phyloP scores from a whole-genome alignment of 768 basidiomycete genomes.

The Termitomyces sp. region DNA sequence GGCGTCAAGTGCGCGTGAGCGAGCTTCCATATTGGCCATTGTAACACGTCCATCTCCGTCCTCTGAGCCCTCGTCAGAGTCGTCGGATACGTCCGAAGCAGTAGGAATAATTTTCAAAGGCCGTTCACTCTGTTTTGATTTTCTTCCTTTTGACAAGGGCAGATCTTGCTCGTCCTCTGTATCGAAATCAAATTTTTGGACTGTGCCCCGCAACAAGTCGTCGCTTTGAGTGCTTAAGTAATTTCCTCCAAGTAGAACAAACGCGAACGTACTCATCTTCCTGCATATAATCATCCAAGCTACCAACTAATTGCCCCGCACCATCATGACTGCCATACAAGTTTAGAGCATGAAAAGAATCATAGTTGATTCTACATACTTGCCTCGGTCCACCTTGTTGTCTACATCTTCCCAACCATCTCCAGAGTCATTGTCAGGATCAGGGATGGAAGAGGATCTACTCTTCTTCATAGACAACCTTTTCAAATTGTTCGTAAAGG shows the following conservation, averaged over 20 bases:
- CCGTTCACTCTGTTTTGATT: constrained; percentile 47
- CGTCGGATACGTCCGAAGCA: constrained; percentile 44
- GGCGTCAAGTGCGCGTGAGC: constrained; percentile 72
- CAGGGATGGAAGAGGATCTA: constrained; percentile 15
- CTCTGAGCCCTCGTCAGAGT: constrained; percentile 41
- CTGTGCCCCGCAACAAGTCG: constrained; percentile 42
- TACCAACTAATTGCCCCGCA: constrained; percentile 31
- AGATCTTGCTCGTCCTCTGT: constrained; percentile 50
- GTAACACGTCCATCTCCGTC: constrained; percentile 54
- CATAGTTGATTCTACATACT: constrained; percentile 4
- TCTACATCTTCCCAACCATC: constrained; percentile 64
- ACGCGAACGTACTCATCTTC: constrained; percentile 35
- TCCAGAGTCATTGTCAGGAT: constrained; percentile 24
- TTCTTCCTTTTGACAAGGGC: constrained; percentile 34
- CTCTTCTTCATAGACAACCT: constrained; percentile 13
- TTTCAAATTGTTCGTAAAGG: constrained; percentile 18
- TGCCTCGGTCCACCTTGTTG: constrained; percentile 36
- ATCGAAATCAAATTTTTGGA: constrained; percentile 59
- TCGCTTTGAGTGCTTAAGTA: constrained; percentile 30
- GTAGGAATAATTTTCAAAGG: constrained; percentile 46
- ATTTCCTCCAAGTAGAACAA: background rate
- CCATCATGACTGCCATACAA: constrained; percentile 38
- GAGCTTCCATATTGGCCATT: constrained; percentile 76
- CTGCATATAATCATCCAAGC: constrained; percentile 46
- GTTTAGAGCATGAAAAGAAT: constrained; percentile 5